Base-by-base conservation (phyloP, 768 basidiomycete genomes). In the Astraeus odoratus region DNA sequence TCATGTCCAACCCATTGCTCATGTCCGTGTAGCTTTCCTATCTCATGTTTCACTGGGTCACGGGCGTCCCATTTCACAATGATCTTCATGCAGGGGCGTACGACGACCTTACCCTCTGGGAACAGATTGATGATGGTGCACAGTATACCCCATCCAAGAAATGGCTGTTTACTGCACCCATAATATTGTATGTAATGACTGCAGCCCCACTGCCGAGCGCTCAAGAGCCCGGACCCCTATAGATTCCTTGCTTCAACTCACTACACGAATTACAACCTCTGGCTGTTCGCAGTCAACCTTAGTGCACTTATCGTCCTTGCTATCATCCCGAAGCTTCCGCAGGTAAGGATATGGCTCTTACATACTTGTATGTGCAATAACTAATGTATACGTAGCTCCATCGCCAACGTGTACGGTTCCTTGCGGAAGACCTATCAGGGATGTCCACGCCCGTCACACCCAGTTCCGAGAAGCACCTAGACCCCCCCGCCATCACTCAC, bases 101-200 rank as follows among this genome's bases (percentile, higher is more conserved):
- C 67, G 96, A 98, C 63, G 91, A 97, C 56, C 76, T 98, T 39
- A 98, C 96, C 0, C 71, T 99, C 24, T 99, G 96, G 96, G 96
- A 99, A 61, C 96, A 99, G 73, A 99, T 99, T 40, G 96, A 99
- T 65, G 86, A 89, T 40, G 96, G 96, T 30, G 96, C 94, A 1
- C 96, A 98, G 58, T 96, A 98, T 66, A 99, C 96, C 5, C 96
- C 96, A 1, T 84, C 96, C 5, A 96, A 91, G 72, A 99, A 99
- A 63, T 98, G 93, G 91, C 72, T 99, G 23, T 76, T 96, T 48
- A 80, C 78, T 43, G 82, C 93, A 7, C 96, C 96, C 0, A 83
- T 98, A 52, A 75, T 76, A 29, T 72, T 99, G 96, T 97, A 56
- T 61, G 91, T 70, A 7, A 37, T 13, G 2, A 7, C 44, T 29